Conservation (phyloP, 306 rosid genomes). For the Cucurbita argyrosperma region DNA sequence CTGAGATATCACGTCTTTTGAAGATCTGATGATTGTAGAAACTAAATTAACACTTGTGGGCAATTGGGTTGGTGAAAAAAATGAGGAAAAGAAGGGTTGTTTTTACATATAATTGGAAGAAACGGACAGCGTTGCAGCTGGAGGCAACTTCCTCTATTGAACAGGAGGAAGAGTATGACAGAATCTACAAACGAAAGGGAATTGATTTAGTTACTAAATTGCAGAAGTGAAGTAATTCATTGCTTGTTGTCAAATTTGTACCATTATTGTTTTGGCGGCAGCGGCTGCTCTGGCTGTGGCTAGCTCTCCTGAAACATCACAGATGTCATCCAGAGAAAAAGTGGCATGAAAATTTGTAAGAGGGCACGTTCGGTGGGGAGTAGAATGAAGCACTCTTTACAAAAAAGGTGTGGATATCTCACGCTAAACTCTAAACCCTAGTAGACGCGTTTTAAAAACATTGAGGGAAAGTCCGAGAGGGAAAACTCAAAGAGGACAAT, state of each 20-base stretch:
- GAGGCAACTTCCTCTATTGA: slow-evolving; percentile 53
- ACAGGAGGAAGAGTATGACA: slow-evolving; percentile 30
- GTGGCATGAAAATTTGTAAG: too few species aligned
- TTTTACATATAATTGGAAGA: slow-evolving; percentile 52
- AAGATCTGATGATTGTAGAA: slow-evolving; percentile 16
- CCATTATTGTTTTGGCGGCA: slow-evolving; percentile 47
- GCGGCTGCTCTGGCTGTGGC: slow-evolving; percentile 69
- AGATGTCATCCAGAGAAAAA: neutral
- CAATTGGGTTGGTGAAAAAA: neutral
- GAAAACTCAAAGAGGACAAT: too few species aligned
- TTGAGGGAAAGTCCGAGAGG: too few species aligned
- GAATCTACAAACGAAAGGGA: slow-evolving; percentile 11
- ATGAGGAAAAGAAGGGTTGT: neutral
- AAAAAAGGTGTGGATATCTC: too few species aligned
- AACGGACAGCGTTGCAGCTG: slow-evolving; percentile 55
- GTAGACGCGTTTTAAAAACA: too few species aligned
- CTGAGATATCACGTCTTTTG: slow-evolving; percentile 37
- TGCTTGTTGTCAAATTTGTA: slow-evolving; percentile 1
- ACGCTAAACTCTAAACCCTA: too few species aligned
- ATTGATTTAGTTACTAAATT: neutral
- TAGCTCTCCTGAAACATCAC: slow-evolving; percentile 33
- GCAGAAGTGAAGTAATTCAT: too few species aligned
- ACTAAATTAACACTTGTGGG: neutral
- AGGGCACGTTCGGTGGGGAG: too few species aligned
- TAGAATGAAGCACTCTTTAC: too few species aligned